Conservation (phyloP, 768 basidiomycete genomes). For the Amanita rubescens region DNA sequence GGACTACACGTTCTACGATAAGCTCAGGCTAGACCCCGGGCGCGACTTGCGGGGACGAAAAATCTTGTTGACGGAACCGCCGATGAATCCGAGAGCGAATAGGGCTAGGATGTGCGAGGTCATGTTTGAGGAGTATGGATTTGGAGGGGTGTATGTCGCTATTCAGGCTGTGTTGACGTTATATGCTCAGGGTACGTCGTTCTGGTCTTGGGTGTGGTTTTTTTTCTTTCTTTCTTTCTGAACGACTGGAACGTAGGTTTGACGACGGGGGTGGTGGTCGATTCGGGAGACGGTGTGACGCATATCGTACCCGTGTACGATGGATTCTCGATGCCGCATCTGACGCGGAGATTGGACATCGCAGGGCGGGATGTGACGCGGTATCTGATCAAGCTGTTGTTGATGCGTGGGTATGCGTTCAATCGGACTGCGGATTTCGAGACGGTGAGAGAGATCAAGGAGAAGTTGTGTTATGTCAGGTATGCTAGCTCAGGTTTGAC, state of each 20-base stretch:
- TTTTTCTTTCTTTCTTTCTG: conserved; percentile 2
- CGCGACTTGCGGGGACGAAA: conserved; percentile 54
- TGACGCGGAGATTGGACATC: conserved; percentile 92
- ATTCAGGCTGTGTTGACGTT: conserved; percentile 98
- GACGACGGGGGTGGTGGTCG: conserved; percentile 97
- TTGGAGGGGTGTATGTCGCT: conserved; percentile 92
- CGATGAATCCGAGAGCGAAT: conserved; percentile 97
- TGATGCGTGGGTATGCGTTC: conserved; percentile 99
- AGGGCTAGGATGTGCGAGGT: conserved; percentile 92
- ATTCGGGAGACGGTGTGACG: conserved; percentile 98
- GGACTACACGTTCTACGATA: conserved; percentile 98
- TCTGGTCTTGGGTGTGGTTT: conserved; percentile 1
- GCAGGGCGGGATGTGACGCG: conserved; percentile 97
- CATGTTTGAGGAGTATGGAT: conserved; percentile 99
- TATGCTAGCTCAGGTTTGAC: conserved; percentile 24
- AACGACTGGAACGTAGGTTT: conserved; percentile 64
- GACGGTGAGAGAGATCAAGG: conserved; percentile 98
- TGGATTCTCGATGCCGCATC: conserved; percentile 91
- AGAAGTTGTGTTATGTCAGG: conserved; percentile 98
- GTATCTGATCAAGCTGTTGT: conserved; percentile 97
- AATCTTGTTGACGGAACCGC: conserved; percentile 93
- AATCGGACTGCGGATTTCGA: conserved; percentile 99
- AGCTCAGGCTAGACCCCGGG: conserved; percentile 76
- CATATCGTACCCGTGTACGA: conserved; percentile 99
- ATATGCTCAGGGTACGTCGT: conserved; percentile 96